A percentile compares a stretch with the other conserved stretches of the same genome.
These are phyloP conservation scores for Fraxinus floribunda DNA, from an alignment of 305 asterid species.

Conservation along the genomic window DNA sequence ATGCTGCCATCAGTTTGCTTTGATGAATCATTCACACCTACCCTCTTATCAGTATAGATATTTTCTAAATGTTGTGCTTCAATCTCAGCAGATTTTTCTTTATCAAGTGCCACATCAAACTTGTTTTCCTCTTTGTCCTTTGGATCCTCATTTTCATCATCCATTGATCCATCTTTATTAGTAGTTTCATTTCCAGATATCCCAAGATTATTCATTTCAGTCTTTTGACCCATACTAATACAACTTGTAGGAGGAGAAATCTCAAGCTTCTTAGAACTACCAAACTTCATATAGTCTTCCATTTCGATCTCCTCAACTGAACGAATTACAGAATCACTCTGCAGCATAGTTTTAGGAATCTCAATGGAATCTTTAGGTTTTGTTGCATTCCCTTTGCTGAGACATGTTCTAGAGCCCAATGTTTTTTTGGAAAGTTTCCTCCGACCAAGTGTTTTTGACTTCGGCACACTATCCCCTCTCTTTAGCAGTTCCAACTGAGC, in stretches of 20 bases:
- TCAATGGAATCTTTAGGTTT: conserved; percentile 44
- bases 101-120: conserved; percentile 15
- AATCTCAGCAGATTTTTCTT: conserved; percentile 24
- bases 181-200: background rate
- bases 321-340: conserved; percentile 20
- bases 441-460: conserved; percentile 33
- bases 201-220: background rate
- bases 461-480: conserved; percentile 27
- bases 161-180: conserved; percentile 22
- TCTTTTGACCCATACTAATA: background rate
- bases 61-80: conserved; percentile 29
- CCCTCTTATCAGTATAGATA: conserved; percentile 14
- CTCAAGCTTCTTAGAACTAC: conserved; percentile 32
- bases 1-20: conserved; percentile 26
- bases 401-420: conserved; percentile 47
- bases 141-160: conserved; percentile 48
- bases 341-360: conserved; percentile 31
- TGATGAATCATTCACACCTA: conserved; percentile 14
- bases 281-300: conserved; percentile 23
- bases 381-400: conserved; percentile 32
- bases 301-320: conserved; percentile 27
- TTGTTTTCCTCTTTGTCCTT: conserved; percentile 31
- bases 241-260: background rate
- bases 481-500: conserved; percentile 31
- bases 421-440: conserved; percentile 50